Percentiles rank a stretch among this genome's conserved stretches.
Conservation (phyloP, 2,329 filamentous ascomycete genomes). For the Penicillium griseofulvum region DNA sequence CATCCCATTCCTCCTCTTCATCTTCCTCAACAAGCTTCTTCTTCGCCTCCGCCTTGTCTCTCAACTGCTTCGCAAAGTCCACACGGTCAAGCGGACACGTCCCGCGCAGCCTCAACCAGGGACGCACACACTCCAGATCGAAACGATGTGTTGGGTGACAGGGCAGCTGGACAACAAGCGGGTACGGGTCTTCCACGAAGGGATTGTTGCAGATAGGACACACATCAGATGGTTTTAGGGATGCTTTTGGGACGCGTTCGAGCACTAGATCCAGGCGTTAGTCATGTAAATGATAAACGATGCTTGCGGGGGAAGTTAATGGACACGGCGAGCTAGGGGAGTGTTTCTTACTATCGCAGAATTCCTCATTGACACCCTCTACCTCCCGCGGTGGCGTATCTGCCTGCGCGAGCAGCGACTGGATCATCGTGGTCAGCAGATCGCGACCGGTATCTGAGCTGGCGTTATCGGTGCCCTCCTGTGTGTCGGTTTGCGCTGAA, state of each 20-base stretch:
- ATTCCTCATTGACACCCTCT: constrained; percentile 60
- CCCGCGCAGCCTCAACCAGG: constrained; percentile 63
- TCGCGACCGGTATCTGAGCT: constrained; percentile 37
- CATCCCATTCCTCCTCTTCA: constrained; percentile 49
- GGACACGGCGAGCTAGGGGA: background rate
- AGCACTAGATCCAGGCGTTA: constrained; percentile 41
- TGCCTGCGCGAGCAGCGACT: constrained; percentile 53
- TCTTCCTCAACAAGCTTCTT: constrained; percentile 44
- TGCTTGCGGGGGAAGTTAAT: background rate
- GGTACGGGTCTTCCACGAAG: constrained; percentile 62
- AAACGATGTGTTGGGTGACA: constrained; percentile 63
- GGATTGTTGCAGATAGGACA: constrained; percentile 62
- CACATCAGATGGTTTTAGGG: constrained; percentile 51
- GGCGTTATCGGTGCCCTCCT: constrained; percentile 18
- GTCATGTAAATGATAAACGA: background rate
- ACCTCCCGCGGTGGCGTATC: constrained; percentile 60
- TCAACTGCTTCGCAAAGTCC: constrained; percentile 56
- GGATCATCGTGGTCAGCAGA: constrained; percentile 56
- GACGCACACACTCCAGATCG: constrained; percentile 63
- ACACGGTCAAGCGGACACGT: constrained; percentile 63
- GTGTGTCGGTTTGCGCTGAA: constrained; percentile 45
- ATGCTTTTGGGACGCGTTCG: constrained; percentile 57
- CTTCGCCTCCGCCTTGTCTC: constrained; percentile 51
- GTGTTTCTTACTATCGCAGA: constrained; percentile 49
- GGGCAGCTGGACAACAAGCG: constrained; percentile 62